Percentiles rank a stretch among this genome's conserved stretches.
phyloP scores from a whole-genome alignment of 768 basidiomycete species.

The Lentinula sp. region DNA sequence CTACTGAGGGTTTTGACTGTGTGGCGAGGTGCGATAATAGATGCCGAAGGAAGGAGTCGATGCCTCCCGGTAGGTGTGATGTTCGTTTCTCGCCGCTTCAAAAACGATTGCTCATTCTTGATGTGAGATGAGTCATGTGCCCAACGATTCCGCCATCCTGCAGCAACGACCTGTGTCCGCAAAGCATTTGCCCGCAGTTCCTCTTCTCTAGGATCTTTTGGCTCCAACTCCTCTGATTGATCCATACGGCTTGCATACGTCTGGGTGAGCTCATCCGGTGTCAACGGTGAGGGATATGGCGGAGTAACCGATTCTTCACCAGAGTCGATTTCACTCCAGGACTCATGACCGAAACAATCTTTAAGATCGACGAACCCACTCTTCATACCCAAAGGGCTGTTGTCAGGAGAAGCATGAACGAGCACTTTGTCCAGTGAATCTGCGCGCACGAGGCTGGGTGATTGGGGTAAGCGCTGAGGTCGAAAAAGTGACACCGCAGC shows the following conservation, averaged over 20 bases:
- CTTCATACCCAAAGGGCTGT: slow-evolving; percentile 8
- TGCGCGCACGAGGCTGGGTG: slow-evolving; percentile 4
- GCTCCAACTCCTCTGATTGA: slow-evolving; percentile 16
- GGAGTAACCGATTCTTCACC: slow-evolving; percentile 27
- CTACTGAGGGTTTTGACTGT: not conserved
- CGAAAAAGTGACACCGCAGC: not conserved
- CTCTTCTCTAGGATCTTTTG: slow-evolving; percentile 14
- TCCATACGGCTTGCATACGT: slow-evolving; percentile 7
- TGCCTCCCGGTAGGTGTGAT: slow-evolving; percentile 38
- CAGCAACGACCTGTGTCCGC: slow-evolving; percentile 36
- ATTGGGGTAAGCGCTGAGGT: slow-evolving; percentile 7
- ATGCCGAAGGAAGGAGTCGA: not conserved
- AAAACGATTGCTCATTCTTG: slow-evolving; percentile 12
- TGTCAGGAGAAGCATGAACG: slow-evolving; percentile 2
- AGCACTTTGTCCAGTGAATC: slow-evolving; percentile 17
- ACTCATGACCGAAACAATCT: slow-evolving; percentile 34
- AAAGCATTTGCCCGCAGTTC: slow-evolving; percentile 17
- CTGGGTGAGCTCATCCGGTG: slow-evolving; percentile 23
- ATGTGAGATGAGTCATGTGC: slow-evolving; percentile 17
- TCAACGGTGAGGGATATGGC: slow-evolving; percentile 32
- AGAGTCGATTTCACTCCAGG: slow-evolving; percentile 39
- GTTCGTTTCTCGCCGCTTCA: slow-evolving; percentile 42
- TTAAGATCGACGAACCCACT: slow-evolving; percentile 33
- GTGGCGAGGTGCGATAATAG: not conserved
- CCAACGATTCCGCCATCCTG: slow-evolving; percentile 53